These are phyloP conservation scores for Vitis labrusca DNA, from an alignment of 164 flowering plant species.

Conservation along the genomic window DNA sequence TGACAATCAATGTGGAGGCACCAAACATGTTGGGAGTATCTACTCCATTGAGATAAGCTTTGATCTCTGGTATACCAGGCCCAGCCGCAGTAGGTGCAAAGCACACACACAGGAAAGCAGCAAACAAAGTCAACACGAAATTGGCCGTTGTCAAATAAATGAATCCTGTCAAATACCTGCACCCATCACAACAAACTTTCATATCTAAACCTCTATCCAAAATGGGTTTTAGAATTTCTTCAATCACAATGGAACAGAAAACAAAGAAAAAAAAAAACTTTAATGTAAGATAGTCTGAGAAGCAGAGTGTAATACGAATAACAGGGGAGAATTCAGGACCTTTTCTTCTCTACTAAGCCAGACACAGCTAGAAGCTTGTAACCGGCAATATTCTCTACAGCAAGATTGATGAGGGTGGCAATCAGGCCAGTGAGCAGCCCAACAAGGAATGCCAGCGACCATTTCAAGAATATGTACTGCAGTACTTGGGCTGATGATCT, in stretches of 20 bases:
- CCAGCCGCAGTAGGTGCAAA: slow-evolving; percentile 98
- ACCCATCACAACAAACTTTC: slow-evolving; percentile 3
- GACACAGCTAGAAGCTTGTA: slow-evolving; percentile 62
- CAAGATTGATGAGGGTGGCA: slow-evolving; percentile 83
- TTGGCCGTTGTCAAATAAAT: slow-evolving; percentile 51
- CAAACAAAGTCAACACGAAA: slow-evolving; percentile 55
- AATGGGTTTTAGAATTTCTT: no score
- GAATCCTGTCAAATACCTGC: slow-evolving; percentile 71
- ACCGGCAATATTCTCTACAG: slow-evolving; percentile 90
- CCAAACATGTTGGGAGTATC: slow-evolving; percentile 90
- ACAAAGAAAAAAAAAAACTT: no score
- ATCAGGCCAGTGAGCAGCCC: slow-evolving; percentile 81
- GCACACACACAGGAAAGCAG: slow-evolving; percentile 60
- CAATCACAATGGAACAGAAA: no score
- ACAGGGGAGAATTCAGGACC: slow-evolving; percentile 23
- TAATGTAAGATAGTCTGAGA: no score
- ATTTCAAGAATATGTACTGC: slow-evolving; percentile 78
- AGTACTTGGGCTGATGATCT: slow-evolving; percentile 68
- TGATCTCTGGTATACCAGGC: slow-evolving; percentile 95
- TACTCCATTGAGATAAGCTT: slow-evolving; percentile 93
- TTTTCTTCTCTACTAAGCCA: slow-evolving; percentile 39
- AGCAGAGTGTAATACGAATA: no score
- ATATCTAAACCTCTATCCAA: background rate
- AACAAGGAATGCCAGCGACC: slow-evolving; percentile 74
- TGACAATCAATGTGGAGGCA: slow-evolving; percentile 75